A percentile compares a stretch with the other conserved stretches of the same genome.
Conservation (phyloP, 2,329 filamentous ascomycete genomes). For the Fusarium beomiforme region DNA sequence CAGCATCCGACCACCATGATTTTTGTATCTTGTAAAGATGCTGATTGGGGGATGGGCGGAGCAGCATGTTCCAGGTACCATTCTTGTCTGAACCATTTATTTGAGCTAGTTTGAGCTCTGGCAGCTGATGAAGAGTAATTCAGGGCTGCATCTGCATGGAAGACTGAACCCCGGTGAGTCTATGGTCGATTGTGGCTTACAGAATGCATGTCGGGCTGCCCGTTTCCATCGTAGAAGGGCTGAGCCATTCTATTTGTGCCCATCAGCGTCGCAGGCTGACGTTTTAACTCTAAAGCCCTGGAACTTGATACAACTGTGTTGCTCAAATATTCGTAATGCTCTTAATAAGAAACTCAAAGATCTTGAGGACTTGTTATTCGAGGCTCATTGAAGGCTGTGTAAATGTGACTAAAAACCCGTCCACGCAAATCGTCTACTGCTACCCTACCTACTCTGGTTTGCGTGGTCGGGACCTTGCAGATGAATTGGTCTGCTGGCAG, state of each 20-base stretch:
- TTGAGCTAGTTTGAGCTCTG: constrained; percentile 4
- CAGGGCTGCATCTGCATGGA: constrained; percentile 32
- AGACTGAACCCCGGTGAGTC: constrained; percentile 23
- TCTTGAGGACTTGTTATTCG: background rate
- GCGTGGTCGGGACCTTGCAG: constrained; percentile 42
- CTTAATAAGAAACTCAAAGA: too few relatives aligned
- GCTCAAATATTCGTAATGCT: background rate
- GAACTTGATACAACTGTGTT: background rate
- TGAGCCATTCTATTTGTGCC: constrained; percentile 18
- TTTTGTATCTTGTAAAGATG: constrained; percentile 10
- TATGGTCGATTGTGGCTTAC: constrained; percentile 32
- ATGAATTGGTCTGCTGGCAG: constrained; percentile 21
- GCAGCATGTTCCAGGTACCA: constrained; percentile 27
- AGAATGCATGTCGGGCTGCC: constrained; percentile 30
- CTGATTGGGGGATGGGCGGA: constrained; percentile 33
- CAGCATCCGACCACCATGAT: constrained; percentile 37
- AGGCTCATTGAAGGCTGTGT: constrained; percentile 18
- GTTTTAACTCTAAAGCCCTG: background rate
- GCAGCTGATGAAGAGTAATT: constrained; percentile 4
- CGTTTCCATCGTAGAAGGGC: constrained; percentile 29
- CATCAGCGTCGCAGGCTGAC: constrained; percentile 19
- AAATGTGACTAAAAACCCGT: constrained; percentile 3
- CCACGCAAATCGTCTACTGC: constrained; percentile 34
- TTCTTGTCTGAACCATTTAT: constrained; percentile 27
- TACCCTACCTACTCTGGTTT: constrained; percentile 26